phyloP scores from a whole-genome alignment of 2,329 filamentous ascomycete genomes.

The Fusarium nurragi region DNA sequence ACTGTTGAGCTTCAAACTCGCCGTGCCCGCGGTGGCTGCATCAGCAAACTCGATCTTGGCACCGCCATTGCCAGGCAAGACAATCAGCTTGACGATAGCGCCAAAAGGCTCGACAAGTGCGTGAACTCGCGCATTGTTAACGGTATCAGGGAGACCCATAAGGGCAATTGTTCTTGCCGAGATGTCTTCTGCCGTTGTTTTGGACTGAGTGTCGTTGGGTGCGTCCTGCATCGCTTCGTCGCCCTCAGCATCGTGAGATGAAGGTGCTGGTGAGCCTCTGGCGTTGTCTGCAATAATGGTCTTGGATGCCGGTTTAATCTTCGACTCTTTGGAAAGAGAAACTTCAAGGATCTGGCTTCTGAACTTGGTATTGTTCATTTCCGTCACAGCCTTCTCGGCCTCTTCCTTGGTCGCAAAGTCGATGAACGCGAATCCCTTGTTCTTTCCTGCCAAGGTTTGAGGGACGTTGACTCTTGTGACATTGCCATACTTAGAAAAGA shows the following conservation, averaged over 20 bases:
- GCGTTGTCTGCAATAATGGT: conserved; percentile 48
- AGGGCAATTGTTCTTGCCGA: conserved; percentile 79
- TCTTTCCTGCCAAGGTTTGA: conserved; percentile 71
- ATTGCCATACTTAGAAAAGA: conserved; percentile 80
- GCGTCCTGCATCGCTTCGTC: conserved; percentile 53
- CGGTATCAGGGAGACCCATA: conserved; percentile 88
- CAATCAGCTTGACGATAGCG: conserved; percentile 75
- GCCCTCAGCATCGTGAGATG: conserved; percentile 49
- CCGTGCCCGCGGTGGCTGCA: conserved; percentile 75
- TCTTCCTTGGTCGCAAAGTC: conserved; percentile 77
- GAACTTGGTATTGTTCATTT: conserved; percentile 76
- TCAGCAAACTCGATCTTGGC: conserved; percentile 86
- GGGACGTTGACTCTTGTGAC: conserved; percentile 79
- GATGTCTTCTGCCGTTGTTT: conserved; percentile 60
- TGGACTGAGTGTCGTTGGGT: conserved; percentile 21
- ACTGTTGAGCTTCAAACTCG: conserved; percentile 68
- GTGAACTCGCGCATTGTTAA: conserved; percentile 86
- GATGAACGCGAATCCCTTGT: conserved; percentile 83
- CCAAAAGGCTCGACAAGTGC: conserved; percentile 77
- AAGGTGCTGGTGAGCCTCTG: conserved; percentile 50
- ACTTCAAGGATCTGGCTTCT: conserved; percentile 74
- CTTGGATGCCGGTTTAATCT: conserved; percentile 65
- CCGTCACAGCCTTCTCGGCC: conserved; percentile 70
- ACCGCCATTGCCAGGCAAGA: conserved; percentile 84
- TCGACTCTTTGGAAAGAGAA: conserved; percentile 65